Conservation (phyloP, 495 filamentous ascomycete species). For the Annulohypoxylon stygium region DNA sequence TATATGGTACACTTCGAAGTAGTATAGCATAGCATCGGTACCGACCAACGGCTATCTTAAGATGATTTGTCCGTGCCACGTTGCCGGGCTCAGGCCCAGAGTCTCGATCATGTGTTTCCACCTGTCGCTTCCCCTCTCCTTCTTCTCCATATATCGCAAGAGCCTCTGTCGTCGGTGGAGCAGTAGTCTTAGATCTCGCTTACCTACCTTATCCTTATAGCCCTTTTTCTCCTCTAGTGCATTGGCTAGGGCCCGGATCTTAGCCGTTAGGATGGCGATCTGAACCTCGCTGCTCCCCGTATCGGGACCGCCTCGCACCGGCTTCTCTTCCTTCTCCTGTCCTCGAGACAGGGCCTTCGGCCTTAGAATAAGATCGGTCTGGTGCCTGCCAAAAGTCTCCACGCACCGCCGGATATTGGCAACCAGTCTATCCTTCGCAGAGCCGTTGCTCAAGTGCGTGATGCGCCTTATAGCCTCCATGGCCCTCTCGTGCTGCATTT, state of each 20-base stretch:
- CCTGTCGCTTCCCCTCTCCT: constrained; percentile 89
- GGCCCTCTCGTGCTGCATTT: constrained; percentile 65
- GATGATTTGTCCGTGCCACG: constrained; percentile 88
- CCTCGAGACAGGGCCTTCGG: constrained; percentile 61
- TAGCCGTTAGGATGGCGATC: constrained; percentile 94
- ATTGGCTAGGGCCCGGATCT: constrained; percentile 84
- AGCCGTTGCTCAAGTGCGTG: constrained; percentile 77
- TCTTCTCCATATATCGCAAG: constrained; percentile 83
- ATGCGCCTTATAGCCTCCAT: constrained; percentile 80
- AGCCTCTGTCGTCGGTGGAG: constrained; percentile 92
- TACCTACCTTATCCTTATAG: constrained; percentile 88
- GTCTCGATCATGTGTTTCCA: constrained; percentile 86
- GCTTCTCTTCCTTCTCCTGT: constrained; percentile 62
- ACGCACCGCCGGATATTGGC: constrained; percentile 87
- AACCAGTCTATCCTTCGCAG: constrained; percentile 78
- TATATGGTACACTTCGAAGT: constrained; percentile 42
- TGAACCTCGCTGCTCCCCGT: constrained; percentile 96
- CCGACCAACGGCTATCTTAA: constrained; percentile 57
- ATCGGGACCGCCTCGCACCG: constrained; percentile 83
- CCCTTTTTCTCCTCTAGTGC: constrained; percentile 67
- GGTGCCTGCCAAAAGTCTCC: constrained; percentile 88
- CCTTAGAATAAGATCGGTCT: constrained; percentile 78
- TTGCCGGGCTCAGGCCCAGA: constrained; percentile 86
- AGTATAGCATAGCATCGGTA: constrained; percentile 28
- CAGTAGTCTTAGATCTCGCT: constrained; percentile 85